phyloP scores from a whole-genome alignment of 2,329 filamentous ascomycete species.

The Rasamsonia emersonii region DNA sequence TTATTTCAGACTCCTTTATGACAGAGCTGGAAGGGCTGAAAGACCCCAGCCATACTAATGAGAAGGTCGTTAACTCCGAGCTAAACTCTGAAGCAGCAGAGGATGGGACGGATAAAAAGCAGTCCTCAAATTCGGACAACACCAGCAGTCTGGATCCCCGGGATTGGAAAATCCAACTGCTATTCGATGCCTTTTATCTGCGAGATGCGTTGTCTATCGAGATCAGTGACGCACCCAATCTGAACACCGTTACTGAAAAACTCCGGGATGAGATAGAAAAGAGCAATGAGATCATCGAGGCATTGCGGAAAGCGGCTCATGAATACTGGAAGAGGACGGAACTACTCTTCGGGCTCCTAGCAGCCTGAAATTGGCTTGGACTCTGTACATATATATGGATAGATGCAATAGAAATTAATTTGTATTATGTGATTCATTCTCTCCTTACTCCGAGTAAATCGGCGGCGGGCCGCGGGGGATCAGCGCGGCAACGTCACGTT shows the following conservation, averaged over 20 bases:
- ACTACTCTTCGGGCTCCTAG: conserved; percentile 71
- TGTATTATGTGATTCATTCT: too few species aligned
- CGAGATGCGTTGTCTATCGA: conserved; percentile 16
- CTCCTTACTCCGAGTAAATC: too few species aligned
- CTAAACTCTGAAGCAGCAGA: background rate
- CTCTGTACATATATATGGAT: too few species aligned
- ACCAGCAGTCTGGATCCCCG: conserved; percentile 6
- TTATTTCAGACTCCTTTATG: conserved; percentile 32
- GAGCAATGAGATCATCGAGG: conserved; percentile 41
- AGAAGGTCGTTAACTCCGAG: conserved; percentile 6
- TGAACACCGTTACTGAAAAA: conserved; percentile 42
- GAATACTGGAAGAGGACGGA: conserved; percentile 80
- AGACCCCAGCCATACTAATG: conserved; percentile 4
- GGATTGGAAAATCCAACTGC: conserved; percentile 29
- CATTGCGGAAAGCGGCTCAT: conserved; percentile 53
- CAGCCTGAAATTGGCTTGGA: conserved; percentile 13
- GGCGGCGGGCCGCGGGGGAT: too few species aligned
- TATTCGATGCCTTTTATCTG: conserved; percentile 30
- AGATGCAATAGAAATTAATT: too few species aligned
- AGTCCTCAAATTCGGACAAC: conserved; percentile 6
- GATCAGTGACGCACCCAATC: conserved; percentile 18
- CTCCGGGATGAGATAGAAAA: conserved; percentile 41
- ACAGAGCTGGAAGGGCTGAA: conserved; percentile 16
- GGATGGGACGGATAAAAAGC: background rate
- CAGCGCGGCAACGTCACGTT: too few species aligned